Evolutionary conservation across 1,284 basidiomycete species (phyloP).

Genomic region (Malassezia yamatoensis): DNA sequence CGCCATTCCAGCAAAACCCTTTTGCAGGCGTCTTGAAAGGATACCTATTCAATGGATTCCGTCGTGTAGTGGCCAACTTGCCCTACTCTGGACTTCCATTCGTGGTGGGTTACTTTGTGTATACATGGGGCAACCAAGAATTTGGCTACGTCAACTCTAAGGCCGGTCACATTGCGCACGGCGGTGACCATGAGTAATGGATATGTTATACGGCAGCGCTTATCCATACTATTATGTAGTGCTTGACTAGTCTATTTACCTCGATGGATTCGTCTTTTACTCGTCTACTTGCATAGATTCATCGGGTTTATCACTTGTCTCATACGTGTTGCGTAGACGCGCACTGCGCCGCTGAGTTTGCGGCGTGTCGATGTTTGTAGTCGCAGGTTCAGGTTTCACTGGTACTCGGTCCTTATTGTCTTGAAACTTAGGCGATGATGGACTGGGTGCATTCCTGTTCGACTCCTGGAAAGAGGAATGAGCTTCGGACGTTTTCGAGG

Average conservation of each 20-base stretch:
- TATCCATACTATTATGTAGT: too few species aligned
- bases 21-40: conserved; percentile 39
- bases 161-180: conserved; percentile 37
- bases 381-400: neutral
- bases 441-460: too few species aligned
- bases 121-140: conserved; percentile 41
- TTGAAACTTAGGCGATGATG: too few species aligned
- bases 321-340: neutral
- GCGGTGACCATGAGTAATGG: conserved; percentile 23
- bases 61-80: conserved; percentile 38
- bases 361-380: neutral
- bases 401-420: too few species aligned
- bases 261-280: neutral
- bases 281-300: conserved; percentile 5
- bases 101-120: conserved; percentile 40
- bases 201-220: too few species aligned
- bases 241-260: too few species aligned
- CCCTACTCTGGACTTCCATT: conserved; percentile 45
- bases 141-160: conserved; percentile 46
- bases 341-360: neutral
- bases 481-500: neutral
- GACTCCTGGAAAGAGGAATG: too few species aligned
- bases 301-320: neutral
- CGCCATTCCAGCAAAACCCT: conserved; percentile 43
- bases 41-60: conserved; percentile 46